A percentile compares a stretch with the other conserved stretches of the same genome.
Conservation (phyloP, 2,329 filamentous ascomycete genomes). For the Aspergillus sp. region DNA sequence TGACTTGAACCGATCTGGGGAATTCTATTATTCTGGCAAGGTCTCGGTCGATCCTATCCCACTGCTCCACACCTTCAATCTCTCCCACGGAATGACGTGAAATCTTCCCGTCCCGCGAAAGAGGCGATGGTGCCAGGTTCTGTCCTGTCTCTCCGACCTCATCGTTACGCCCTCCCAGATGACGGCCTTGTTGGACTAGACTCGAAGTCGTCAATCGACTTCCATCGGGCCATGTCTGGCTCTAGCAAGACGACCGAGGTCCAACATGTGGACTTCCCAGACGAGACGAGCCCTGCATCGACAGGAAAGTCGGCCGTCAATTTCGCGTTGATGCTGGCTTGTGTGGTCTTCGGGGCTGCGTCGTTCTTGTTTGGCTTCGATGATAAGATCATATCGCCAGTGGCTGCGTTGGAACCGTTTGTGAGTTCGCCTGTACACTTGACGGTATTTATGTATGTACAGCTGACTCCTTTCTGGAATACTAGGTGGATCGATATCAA, state of each 20-base stretch:
- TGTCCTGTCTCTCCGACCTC: not conserved
- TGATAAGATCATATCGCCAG: slow-evolving; percentile 34
- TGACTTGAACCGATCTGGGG: not conserved
- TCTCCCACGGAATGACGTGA: not conserved
- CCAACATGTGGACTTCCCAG: slow-evolving; percentile 18
- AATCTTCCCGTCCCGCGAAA: not conserved
- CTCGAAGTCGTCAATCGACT: not conserved
- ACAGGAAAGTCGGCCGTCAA: slow-evolving; percentile 23
- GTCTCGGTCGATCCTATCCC: too few relatives aligned
- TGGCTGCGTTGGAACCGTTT: slow-evolving; percentile 28
- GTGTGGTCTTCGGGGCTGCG: slow-evolving; percentile 29
- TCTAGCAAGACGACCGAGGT: slow-evolving; percentile 7
- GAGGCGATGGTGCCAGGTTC: not conserved
- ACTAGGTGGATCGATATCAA: slow-evolving; percentile 31
- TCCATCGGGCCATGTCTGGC: not conserved
- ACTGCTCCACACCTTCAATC: not conserved
- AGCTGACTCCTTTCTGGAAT: too few relatives aligned
- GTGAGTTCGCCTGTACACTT: slow-evolving; percentile 16
- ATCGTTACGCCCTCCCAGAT: not conserved
- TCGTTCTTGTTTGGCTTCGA: slow-evolving; percentile 36
- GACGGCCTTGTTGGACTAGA: too few relatives aligned
- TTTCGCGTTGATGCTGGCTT: slow-evolving; percentile 25
- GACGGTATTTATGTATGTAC: too few relatives aligned
- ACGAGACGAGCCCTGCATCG: not conserved
- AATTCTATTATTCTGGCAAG: not conserved